Conservation (phyloP, 2,329 filamentous ascomycete genomes). For the Cadophora sp. region DNA sequence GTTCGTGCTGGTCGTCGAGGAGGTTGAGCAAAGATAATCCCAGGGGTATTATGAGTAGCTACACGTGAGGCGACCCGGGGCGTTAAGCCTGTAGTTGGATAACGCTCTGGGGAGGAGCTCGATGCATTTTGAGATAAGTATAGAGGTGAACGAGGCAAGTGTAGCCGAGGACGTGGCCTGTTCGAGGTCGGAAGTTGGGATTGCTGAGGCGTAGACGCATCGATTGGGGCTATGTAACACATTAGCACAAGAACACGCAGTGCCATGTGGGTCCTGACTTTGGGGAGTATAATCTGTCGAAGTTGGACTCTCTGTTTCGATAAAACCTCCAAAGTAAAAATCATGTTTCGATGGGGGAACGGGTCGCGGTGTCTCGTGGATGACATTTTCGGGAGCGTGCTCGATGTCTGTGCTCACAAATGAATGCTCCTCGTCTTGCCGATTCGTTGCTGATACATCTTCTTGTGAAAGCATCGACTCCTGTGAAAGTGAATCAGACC, state of each 20-base stretch:
- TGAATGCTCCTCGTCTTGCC: conserved; percentile 6
- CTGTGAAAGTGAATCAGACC: background rate
- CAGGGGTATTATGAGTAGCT: conserved; percentile 38
- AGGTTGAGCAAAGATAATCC: conserved; percentile 43
- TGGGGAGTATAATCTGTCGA: conserved; percentile 16
- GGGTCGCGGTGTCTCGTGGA: background rate
- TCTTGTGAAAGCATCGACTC: background rate
- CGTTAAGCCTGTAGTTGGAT: conserved; percentile 34
- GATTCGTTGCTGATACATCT: background rate
- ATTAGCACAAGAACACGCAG: conserved; percentile 22
- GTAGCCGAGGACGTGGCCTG: conserved; percentile 27
- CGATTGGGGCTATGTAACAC: conserved; percentile 35
- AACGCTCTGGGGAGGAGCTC: conserved; percentile 43
- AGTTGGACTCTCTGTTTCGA: conserved; percentile 33
- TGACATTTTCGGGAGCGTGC: conserved; percentile 16
- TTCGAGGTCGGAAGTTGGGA: conserved; percentile 24
- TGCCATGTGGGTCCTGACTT: conserved; percentile 32
- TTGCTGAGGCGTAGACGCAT: conserved; percentile 40
- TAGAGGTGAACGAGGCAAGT: conserved; percentile 44
- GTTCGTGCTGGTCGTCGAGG: conserved; percentile 35
- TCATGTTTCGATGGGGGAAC: conserved; percentile 37
- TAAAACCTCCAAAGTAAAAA: conserved; percentile 41
- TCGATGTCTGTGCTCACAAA: conserved; percentile 1
- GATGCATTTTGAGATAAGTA: conserved; percentile 43
- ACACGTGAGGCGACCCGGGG: conserved; percentile 37